Evolutionary conservation across 2,329 filamentous ascomycete genomes (phyloP), one percentile per base, ranked within the genome.

Genomic region (Colletotrichum tanaceti): DNA sequence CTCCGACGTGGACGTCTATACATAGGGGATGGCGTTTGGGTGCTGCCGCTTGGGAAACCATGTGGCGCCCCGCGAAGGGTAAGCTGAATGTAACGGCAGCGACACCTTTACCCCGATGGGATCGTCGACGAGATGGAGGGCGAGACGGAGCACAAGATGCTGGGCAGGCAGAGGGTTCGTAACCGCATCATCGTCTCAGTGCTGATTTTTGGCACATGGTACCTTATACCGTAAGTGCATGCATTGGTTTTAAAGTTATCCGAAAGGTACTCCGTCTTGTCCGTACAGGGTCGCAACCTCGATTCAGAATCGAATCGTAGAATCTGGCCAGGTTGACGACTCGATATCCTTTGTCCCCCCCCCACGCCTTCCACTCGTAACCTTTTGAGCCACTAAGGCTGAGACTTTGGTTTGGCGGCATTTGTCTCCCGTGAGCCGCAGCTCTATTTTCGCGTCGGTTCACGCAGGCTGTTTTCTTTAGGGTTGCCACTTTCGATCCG

Each of bases 371-470:
- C 4, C 18, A 46, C 24, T 20, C n/a, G n/a, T n/a, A n/a, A n/a
- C 44, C 5, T 5, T 55, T 20, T 9, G 11, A 13, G 6, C n/a
- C 24, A 20, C 41, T 32, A 65, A 57, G 46, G 55, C 65, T 65
- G 50, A 28, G 47, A 46, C 28, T 39, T 63, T 20, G 46, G 39
- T 22, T 20, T 57, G 65, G 46, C 54, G 65, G 28, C 9, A 41
- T 43, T 52, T 44, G 46, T 57, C 43, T 65, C 35, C 35, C 24
- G 58, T 55, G 55, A 65, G 49, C 61, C 49, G 58, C 50, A 52
- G 28, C 55, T 24, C 52, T 50, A 18, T 54, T 55, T 60, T 46
- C 24, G n/a, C 39, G n/a, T 44, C 43, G 35, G 22, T 35, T 32
- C 43, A 18, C 28, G 39, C 32, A 13, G 14, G 24, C 38, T 32